Base-by-base conservation (phyloP, 768 basidiomycete species). In the Leccinum variicolor region DNA sequence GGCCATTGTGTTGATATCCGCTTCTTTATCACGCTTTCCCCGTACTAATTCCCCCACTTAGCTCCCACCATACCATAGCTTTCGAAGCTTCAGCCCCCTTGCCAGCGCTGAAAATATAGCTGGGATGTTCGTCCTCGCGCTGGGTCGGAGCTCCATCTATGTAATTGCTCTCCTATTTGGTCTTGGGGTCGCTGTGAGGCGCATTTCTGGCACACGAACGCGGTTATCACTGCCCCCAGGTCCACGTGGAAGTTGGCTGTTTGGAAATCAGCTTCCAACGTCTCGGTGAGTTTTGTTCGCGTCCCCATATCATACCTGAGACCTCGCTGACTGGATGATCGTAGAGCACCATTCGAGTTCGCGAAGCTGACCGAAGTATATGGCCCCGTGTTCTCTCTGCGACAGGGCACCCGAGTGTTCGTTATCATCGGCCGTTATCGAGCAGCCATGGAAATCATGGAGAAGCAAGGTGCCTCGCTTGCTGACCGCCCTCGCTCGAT, bases 281-380 rank as follows among this genome's bases (percentile, higher is more conserved):
- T 50, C 52, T 26, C 50, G 58, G 63, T 60, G 29, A 52, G 23
- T 26, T 11, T 3, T 1, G 45, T 23, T 46, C 45, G 11, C 13
- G 19, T 31, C n/a, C 8, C 21, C 28, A 26, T 39, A 39, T 39
- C 36, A 39, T 17, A 39, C 17, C 17, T 39, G 36, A 39, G 17
- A 9, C 36, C 36, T 6, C 2, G 41, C 52, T 62, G n/a, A 58
- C 46, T 17, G 21, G 4, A 13, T 1, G 17, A 23, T 52, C 11
- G 6, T 28, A 67, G 68, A 9, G 31, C 56, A 14, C 57, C 64
- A 10, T 64, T 68, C 23, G 59, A 29, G 26, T 84, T 83, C 50
- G 80, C 85, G 33, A 75, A 81, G 63, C 81, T 83, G 79, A 82
- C 80, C 3, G 75, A 84, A 62, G 63, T 77, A 58, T 86, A 86